Conservation (phyloP, 2,329 filamentous ascomycete species). For the Coniochaeta sp. region DNA sequence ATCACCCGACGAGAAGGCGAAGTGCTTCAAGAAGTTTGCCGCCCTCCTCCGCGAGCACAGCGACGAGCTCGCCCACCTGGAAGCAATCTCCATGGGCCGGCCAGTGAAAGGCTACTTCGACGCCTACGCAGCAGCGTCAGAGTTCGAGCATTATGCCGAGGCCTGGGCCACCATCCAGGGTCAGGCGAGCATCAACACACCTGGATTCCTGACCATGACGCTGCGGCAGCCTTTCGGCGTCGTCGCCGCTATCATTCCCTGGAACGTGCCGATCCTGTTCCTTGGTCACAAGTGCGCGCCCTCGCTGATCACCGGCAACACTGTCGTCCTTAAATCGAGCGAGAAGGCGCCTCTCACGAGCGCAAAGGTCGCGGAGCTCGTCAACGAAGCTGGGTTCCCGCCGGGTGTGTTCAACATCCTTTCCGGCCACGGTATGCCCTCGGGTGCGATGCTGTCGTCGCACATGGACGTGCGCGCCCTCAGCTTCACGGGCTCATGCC, state of each 20-base stretch:
- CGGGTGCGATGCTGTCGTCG: constrained; percentile 57
- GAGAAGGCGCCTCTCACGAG: constrained; percentile 45
- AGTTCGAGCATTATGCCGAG: constrained; percentile 33
- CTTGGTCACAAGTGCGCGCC: constrained; percentile 39
- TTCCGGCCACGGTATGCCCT: constrained; percentile 59
- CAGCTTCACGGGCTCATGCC: constrained; percentile 69
- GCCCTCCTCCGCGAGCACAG: constrained; percentile 30
- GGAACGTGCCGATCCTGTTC: constrained; percentile 43
- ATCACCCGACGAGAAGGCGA: constrained; percentile 28
- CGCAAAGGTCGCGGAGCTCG: constrained; percentile 37
- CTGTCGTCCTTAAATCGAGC: constrained; percentile 43
- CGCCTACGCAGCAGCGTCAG: constrained; percentile 21
- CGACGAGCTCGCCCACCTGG: constrained; percentile 34
- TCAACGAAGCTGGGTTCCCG: constrained; percentile 67
- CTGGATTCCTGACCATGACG: constrained; percentile 36
- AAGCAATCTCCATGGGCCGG: constrained; percentile 36
- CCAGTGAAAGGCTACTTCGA: constrained; percentile 31
- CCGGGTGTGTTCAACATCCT: constrained; percentile 68
- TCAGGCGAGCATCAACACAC: constrained; percentile 37
- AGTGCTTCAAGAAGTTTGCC: constrained; percentile 36
- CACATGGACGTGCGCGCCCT: constrained; percentile 66
- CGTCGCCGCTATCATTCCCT: constrained; percentile 49
- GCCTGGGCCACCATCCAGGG: constrained; percentile 35
- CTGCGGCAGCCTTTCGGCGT: constrained; percentile 44
- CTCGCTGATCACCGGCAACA: constrained; percentile 39